These are phyloP conservation scores for Tricladium varicosporioides DNA, from an alignment of 2,329 filamentous ascomycete genomes.

Conservation along the genomic window DNA sequence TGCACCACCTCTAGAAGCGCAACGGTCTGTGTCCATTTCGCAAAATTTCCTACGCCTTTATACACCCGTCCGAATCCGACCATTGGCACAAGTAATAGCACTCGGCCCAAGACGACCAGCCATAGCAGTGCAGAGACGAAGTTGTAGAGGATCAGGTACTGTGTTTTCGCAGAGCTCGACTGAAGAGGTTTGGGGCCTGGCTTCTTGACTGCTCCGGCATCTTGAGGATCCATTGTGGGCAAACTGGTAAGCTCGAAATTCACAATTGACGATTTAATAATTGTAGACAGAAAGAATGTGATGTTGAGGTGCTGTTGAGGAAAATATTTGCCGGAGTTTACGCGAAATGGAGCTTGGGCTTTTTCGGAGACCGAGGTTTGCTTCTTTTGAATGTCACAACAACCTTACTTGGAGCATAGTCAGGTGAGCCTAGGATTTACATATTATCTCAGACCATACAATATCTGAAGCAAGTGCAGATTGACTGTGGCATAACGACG, in stretches of 20 bases:
- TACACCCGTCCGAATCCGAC: slow-evolving; percentile 60
- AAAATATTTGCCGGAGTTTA: neutral
- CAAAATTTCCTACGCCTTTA: slow-evolving; percentile 61
- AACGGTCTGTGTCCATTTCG: slow-evolving; percentile 78
- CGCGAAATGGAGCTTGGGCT: neutral
- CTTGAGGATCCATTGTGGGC: slow-evolving; percentile 19
- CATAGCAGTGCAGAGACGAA: slow-evolving; percentile 73
- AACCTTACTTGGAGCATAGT: neutral
- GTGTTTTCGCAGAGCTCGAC: slow-evolving; percentile 49
- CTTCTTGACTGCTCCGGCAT: slow-evolving; percentile 11
- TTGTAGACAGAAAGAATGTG: no score
- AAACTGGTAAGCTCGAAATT: no score
- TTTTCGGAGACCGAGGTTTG: neutral
- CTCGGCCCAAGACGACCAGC: slow-evolving; percentile 71
- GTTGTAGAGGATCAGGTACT: slow-evolving; percentile 87
- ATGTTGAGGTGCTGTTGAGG: neutral
- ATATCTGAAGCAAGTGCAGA: no score
- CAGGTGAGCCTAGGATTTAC: no score
- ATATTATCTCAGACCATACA: no score
- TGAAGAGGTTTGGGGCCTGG: slow-evolving; percentile 28
- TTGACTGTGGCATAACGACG: no score
- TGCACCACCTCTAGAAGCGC: slow-evolving; percentile 84
- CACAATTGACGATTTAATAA: no score
- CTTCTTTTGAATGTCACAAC: neutral
- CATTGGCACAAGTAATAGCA: slow-evolving; percentile 52